A percentile compares a stretch with the other conserved stretches of the same genome.
These are phyloP conservation scores for Xenosphaeropsis pyriputrescens DNA, from an alignment of 2,329 filamentous ascomycete species.

Conservation along the genomic window DNA sequence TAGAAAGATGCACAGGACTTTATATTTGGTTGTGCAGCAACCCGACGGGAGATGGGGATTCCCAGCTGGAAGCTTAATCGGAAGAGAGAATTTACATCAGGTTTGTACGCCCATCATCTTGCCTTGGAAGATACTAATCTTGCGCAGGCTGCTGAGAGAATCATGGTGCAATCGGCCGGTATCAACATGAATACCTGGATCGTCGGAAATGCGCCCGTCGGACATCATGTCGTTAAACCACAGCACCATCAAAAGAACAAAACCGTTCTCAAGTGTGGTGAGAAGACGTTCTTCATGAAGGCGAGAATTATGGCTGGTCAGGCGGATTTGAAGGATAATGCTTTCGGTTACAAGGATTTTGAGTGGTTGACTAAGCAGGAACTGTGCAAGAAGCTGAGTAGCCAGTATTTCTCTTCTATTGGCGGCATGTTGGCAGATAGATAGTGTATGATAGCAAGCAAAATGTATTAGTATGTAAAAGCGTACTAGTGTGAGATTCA, in stretches of 20 bases:
- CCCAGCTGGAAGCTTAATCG: constrained; percentile 54
- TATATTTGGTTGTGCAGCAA: constrained; percentile 76
- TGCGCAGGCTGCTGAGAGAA: constrained; percentile 62
- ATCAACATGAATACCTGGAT: constrained; percentile 99
- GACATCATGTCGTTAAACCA: constrained; percentile 52
- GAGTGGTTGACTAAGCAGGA: constrained; percentile 89
- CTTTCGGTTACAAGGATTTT: constrained; percentile 64
- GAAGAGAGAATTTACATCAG: constrained; percentile 66
- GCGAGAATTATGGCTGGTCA: constrained; percentile 95
- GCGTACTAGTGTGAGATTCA: too few species aligned
- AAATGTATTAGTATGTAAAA: too few species aligned
- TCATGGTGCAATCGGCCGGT: constrained; percentile 64
- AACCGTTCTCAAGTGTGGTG: constrained; percentile 34
- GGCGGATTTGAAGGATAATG: constrained; percentile 60
- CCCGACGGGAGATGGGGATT: constrained; percentile 67
- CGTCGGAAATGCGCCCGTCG: constrained; percentile 78
- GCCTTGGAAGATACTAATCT: constrained; percentile 1
- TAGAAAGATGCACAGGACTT: constrained; percentile 61
- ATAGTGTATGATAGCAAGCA: constrained; percentile 24
- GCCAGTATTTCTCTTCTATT: constrained; percentile 59
- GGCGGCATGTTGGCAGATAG: constrained; percentile 74
- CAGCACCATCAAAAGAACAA: constrained; percentile 25
- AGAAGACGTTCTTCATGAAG: constrained; percentile 94
- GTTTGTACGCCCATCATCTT: constrained; percentile 34
- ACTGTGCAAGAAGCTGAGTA: constrained; percentile 50